Percentiles rank a stretch among this genome's conserved stretches.
Evolutionary conservation across 305 asterid species (phyloP).

Genomic region (Andrographis paniculata): DNA sequence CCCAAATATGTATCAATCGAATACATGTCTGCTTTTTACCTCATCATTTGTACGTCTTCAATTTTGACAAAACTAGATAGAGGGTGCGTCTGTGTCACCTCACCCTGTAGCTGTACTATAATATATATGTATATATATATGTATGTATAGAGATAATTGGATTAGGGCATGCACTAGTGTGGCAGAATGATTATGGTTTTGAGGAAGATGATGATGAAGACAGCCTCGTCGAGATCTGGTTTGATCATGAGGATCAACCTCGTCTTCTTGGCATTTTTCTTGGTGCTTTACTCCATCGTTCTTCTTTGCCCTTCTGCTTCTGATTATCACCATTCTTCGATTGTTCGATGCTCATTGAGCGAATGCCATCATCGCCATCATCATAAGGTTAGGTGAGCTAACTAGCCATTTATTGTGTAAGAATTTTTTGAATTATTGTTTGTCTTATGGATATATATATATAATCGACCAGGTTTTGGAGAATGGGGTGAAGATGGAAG

Average conservation of each 20-base stretch:
- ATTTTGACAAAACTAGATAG: too few relatives aligned
- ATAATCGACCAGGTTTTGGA: background rate
- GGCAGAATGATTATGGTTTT: constrained; percentile 4
- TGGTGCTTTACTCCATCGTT: constrained; percentile 23
- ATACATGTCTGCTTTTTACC: too few relatives aligned
- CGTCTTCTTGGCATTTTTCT: constrained; percentile 22
- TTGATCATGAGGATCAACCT: constrained; percentile 27
- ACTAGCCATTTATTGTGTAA: background rate
- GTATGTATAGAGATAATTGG: too few relatives aligned
- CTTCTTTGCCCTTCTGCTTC: constrained; percentile 27
- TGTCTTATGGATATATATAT: background rate
- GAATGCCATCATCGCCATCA: too few relatives aligned
- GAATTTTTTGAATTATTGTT: background rate
- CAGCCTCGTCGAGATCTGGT: constrained; percentile 24
- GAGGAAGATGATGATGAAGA: constrained; percentile 23
- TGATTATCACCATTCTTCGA: constrained; percentile 17
- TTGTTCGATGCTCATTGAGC: constrained; percentile 23
- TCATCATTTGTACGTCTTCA: too few relatives aligned
- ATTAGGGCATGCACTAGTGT: too few relatives aligned
- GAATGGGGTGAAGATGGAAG: constrained; percentile 27
- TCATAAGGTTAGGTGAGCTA: constrained; percentile 37
- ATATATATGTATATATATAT: too few relatives aligned
- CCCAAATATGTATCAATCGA: too few relatives aligned
- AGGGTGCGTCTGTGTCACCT: too few relatives aligned
- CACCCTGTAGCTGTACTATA: too few relatives aligned